A percentile compares a stretch with the other conserved stretches of the same genome.
phyloP scores from a whole-genome alignment of 305 asterid species.

The Fraxinus latifolia region DNA sequence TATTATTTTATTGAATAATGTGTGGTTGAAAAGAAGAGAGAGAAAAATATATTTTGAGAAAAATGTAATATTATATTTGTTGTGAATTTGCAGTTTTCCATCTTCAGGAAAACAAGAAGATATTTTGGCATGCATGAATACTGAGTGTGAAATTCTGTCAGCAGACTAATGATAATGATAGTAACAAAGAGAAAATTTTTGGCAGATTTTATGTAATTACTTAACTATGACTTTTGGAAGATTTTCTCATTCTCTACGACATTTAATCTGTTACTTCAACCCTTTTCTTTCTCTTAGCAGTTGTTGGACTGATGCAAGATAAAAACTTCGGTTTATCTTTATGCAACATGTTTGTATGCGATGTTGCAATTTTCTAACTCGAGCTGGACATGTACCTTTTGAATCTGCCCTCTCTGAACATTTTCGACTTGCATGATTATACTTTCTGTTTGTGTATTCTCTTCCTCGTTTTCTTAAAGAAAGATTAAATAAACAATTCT shows the following conservation, averaged over 20 bases:
- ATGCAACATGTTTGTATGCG: neutral
- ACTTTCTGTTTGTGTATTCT: neutral
- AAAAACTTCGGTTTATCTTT: neutral
- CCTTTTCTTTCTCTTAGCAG: neutral
- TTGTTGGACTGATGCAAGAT: neutral
- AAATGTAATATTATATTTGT: neutral
- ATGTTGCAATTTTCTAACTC: neutral
- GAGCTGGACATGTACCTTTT: neutral
- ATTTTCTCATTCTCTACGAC: neutral
- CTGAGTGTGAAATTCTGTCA: too few relatives aligned
- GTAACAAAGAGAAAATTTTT: neutral
- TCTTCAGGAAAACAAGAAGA: neutral
- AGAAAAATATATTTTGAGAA: too few relatives aligned
- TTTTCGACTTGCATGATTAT: neutral
- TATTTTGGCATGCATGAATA: too few relatives aligned
- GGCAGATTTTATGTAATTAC: neutral
- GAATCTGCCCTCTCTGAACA: neutral
- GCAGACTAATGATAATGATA: neutral
- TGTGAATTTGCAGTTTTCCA: neutral
- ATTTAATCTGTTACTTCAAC: neutral
- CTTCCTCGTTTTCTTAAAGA: too few relatives aligned
- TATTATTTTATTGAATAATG: too few relatives aligned
- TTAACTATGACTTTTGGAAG: neutral
- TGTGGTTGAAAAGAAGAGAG: too few relatives aligned
- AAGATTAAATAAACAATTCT: too few relatives aligned